These are phyloP conservation scores for Solanum raphanifolium DNA, from an alignment of 257 asterid species.

Conservation along the genomic window DNA sequence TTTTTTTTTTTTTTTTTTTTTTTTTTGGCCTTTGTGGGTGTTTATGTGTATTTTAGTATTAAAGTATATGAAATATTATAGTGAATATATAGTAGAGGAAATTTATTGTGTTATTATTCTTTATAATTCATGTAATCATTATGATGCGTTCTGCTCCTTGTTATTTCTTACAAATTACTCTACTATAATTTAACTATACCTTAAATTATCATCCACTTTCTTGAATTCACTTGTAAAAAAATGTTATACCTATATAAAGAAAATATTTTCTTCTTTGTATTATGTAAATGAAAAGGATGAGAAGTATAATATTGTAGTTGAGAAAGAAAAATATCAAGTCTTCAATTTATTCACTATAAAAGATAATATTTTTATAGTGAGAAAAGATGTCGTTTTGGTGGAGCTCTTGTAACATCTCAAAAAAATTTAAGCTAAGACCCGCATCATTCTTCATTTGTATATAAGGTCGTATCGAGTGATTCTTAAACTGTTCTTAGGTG, in stretches of 20 bases:
- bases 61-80: neutral
- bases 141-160: neutral
- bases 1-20: no score
- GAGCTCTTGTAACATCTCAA: neutral
- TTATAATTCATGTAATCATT: neutral
- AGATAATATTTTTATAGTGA: no score
- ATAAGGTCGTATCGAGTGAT: no score
- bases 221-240: neutral
- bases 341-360: neutral
- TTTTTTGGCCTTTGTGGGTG: neutral
- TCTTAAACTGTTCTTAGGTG: no score
- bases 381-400: neutral
- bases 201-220: neutral
- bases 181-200: neutral
- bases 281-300: neutral
- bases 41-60: neutral
- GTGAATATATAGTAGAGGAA: neutral
- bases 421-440: no score
- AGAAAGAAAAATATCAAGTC: neutral
- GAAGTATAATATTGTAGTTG: neutral
- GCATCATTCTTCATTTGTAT: no score
- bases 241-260: neutral
- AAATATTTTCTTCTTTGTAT: no score
- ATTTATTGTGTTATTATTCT: neutral
- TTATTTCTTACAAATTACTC: neutral